phyloP scores from a whole-genome alignment of 129 eudicot species.

The Saussurea involucrata region DNA sequence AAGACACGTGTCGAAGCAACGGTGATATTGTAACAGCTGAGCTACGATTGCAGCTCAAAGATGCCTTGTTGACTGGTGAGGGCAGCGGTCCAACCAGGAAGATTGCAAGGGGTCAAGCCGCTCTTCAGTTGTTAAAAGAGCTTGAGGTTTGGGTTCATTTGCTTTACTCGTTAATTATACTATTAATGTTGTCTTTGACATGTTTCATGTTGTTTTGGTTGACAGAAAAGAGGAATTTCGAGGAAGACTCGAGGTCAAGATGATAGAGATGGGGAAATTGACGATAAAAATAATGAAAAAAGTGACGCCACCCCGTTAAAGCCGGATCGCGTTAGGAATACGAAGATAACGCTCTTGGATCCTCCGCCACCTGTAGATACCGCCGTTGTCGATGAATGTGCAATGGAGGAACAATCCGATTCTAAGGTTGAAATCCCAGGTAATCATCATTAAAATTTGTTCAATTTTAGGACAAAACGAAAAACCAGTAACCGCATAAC shows the following conservation, averaged over 20 bases:
- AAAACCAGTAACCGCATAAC: not conserved
- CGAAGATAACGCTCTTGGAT: conserved; percentile 24
- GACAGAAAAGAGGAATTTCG: conserved; percentile 63
- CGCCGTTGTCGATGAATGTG: not conserved
- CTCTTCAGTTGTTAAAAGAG: conserved; percentile 54
- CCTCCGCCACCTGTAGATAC: conserved; percentile 19
- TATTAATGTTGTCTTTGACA: conserved; percentile 2
- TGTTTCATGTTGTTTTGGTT: conserved; percentile 13
- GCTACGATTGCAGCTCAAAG: conserved; percentile 68
- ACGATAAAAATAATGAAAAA: not conserved
- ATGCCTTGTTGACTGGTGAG: conserved; percentile 44
- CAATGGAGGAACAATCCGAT: conserved; percentile 8
- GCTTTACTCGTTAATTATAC: not conserved
- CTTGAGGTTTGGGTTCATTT: conserved; percentile 51
- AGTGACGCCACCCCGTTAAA: conserved; percentile 12
- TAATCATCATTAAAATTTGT: conserved; percentile 23
- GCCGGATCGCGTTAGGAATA: conserved; percentile 22
- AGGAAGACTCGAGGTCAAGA: conserved; percentile 40
- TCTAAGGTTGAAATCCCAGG: conserved; percentile 48
- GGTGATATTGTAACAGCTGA: conserved; percentile 46
- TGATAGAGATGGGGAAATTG: conserved; percentile 3
- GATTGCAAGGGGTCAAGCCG: conserved; percentile 85
- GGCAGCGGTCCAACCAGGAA: conserved; percentile 58
- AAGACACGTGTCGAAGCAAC: conserved; percentile 36
- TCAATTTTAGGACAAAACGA: not conserved